phyloP scores from a whole-genome alignment of 2,329 filamentous ascomycete species.

The Trichoderma afroharzianum region DNA sequence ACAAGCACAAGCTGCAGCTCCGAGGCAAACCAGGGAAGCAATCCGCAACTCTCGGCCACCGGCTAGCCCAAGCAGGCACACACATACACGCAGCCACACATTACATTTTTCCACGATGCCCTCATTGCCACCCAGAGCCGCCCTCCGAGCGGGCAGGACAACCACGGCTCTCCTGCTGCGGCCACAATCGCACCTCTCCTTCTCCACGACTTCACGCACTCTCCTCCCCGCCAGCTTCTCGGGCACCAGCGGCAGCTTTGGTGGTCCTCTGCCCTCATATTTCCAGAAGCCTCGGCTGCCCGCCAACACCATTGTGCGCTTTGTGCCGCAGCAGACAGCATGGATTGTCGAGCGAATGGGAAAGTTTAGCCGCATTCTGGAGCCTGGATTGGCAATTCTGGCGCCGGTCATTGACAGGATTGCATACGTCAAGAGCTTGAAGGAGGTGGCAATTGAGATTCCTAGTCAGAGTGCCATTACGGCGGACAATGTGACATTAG shows the following conservation, averaged over 20 bases:
- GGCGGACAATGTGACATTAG: slow-evolving; percentile 94
- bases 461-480: slow-evolving; percentile 97
- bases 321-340: slow-evolving; percentile 98
- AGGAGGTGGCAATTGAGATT: slow-evolving; percentile 94
- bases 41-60: not conserved
- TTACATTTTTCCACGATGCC: slow-evolving; percentile 23
- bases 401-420: slow-evolving; percentile 92
- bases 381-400: slow-evolving; percentile 85
- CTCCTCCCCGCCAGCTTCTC: slow-evolving; percentile 33
- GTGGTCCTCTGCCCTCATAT: slow-evolving; percentile 59
- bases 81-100: not conserved
- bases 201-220: slow-evolving; percentile 31
- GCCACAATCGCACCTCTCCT: slow-evolving; percentile 23
- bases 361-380: slow-evolving; percentile 88
- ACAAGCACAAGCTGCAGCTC: not conserved
- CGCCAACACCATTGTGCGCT: slow-evolving; percentile 90
- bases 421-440: slow-evolving; percentile 95
- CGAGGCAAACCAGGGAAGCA: not conserved
- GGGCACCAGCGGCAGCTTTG: slow-evolving; percentile 24
- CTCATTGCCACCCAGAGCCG: slow-evolving; percentile 31
- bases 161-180: not conserved
- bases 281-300: slow-evolving; percentile 74
- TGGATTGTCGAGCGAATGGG: slow-evolving; percentile 99
- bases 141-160: slow-evolving; percentile 23
- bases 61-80: not conserved